These are phyloP conservation scores for Aspergillus fischeri DNA, from an alignment of 2,329 filamentous ascomycete genomes.

Conservation along the genomic window DNA sequence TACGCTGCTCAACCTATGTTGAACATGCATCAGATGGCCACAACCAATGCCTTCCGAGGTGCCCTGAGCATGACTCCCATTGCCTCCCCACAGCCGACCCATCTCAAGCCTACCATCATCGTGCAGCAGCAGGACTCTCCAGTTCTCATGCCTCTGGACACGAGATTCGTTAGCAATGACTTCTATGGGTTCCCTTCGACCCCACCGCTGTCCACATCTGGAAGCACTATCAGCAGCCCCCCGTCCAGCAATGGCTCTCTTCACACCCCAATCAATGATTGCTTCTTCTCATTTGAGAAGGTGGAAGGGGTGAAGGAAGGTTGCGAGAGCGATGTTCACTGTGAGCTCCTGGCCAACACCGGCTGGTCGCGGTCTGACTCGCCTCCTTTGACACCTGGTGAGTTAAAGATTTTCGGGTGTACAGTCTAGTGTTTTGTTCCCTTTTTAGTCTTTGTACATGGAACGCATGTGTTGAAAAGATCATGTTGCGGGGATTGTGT, in stretches of 20 bases:
- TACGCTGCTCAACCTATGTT: conserved; percentile 40
- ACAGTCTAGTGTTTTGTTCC: background rate
- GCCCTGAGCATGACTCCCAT: conserved; percentile 58
- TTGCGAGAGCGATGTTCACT: conserved; percentile 65
- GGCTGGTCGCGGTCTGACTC: conserved; percentile 76
- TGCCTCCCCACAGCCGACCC: conserved; percentile 68
- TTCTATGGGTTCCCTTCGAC: conserved; percentile 75
- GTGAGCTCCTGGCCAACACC: conserved; percentile 67
- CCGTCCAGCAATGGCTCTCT: conserved; percentile 69
- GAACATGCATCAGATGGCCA: conserved; percentile 43
- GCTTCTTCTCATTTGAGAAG: conserved; percentile 68
- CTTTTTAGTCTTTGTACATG: background rate
- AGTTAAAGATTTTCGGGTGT: conserved; percentile 38
- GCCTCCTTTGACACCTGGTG: conserved; percentile 87
- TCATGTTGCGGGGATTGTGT: background rate
- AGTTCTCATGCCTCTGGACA: conserved; percentile 63
- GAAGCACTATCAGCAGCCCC: conserved; percentile 82
- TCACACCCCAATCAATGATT: conserved; percentile 76
- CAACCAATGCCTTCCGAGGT: conserved; percentile 40
- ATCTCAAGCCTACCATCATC: conserved; percentile 71
- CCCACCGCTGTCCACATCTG: conserved; percentile 78
- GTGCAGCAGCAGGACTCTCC: conserved; percentile 57
- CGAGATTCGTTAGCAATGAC: conserved; percentile 62
- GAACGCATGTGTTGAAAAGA: background rate
- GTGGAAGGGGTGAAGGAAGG: conserved; percentile 66